These are phyloP conservation scores for Cordyceps farinosa DNA, from an alignment of 2,329 filamentous ascomycete species.

Conservation along the genomic window DNA sequence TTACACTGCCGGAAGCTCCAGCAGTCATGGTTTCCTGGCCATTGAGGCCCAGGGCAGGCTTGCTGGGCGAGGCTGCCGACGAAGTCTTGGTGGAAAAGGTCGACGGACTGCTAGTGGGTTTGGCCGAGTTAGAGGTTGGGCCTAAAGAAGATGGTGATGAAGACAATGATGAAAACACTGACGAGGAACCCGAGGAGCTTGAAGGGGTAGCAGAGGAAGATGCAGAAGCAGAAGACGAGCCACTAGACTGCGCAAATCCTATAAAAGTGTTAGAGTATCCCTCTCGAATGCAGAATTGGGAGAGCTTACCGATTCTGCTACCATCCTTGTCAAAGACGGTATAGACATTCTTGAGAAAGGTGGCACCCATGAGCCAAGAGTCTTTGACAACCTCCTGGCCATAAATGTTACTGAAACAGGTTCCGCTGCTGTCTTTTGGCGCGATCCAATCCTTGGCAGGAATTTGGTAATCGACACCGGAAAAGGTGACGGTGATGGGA, in stretches of 20 bases:
- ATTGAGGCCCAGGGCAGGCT: constrained; percentile 21
- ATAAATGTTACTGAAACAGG: constrained; percentile 70
- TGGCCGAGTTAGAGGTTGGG: constrained; percentile 14
- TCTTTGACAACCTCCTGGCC: constrained; percentile 63
- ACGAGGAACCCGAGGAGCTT: constrained; percentile 11
- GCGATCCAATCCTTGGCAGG: constrained; percentile 69
- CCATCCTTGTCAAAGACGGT: constrained; percentile 76
- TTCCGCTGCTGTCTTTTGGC: constrained; percentile 39
- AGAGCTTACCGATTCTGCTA: constrained; percentile 54
- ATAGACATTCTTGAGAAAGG: constrained; percentile 89
- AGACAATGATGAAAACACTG: constrained; percentile 15
- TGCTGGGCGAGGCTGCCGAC: constrained; percentile 12
- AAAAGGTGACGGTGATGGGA: constrained; percentile 63
- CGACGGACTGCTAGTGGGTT: constrained; percentile 13
- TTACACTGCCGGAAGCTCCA: constrained; percentile 1
- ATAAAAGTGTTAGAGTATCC: neutral
- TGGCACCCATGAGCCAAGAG: constrained; percentile 78
- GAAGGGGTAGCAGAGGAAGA: constrained; percentile 5
- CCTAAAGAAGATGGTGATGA: constrained; percentile 4
- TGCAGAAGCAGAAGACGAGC: constrained; percentile 6
- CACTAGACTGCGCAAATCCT: constrained; percentile 16
- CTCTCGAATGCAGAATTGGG: constrained; percentile 3
- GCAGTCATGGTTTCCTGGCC: constrained; percentile 22
- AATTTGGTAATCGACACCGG: constrained; percentile 62
- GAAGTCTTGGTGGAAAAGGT: neutral